phyloP scores from a whole-genome alignment of 257 asterid genomes.

The Nicotiana undulata region DNA sequence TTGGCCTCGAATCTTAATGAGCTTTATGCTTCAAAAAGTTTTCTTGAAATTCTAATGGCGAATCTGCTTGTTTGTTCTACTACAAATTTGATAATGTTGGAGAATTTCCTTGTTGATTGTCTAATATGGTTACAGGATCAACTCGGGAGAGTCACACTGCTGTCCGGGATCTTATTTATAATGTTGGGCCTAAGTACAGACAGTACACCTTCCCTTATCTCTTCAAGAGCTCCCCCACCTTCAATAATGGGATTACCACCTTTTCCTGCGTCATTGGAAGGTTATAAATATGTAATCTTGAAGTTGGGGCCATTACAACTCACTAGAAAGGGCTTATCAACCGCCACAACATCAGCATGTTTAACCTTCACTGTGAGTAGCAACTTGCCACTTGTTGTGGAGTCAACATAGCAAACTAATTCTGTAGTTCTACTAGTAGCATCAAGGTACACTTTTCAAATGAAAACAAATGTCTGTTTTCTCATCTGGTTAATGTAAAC shows the following conservation, averaged over 20 bases:
- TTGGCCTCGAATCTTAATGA: not conserved
- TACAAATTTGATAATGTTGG: constrained; percentile 37
- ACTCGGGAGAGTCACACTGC: constrained; percentile 80
- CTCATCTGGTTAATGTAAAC: not conserved
- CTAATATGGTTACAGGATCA: constrained; percentile 80
- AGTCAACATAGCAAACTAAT: not conserved
- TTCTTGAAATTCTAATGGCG: not conserved
- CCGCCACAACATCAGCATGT: constrained; percentile 85
- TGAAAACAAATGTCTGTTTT: not conserved
- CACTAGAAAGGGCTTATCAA: constrained; percentile 76
- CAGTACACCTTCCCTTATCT: constrained; percentile 72
- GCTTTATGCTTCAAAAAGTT: not conserved
- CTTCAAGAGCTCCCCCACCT: constrained; percentile 81
- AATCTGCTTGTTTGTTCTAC: not conserved
- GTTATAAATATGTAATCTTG: constrained; percentile 66
- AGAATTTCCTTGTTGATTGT: constrained; percentile 29
- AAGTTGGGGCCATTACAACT: constrained; percentile 84
- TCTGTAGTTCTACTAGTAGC: not conserved
- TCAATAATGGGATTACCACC: constrained; percentile 51
- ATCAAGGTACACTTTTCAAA: not conserved
- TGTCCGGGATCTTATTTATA: constrained; percentile 73
- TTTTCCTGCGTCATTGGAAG: constrained; percentile 59
- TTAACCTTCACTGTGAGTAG: constrained; percentile 80
- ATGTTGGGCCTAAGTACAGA: constrained; percentile 80
- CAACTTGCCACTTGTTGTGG: not conserved